These are phyloP conservation scores for Irpex sp. DNA, from an alignment of 1,284 basidiomycete genomes.

Conservation along the genomic window DNA sequence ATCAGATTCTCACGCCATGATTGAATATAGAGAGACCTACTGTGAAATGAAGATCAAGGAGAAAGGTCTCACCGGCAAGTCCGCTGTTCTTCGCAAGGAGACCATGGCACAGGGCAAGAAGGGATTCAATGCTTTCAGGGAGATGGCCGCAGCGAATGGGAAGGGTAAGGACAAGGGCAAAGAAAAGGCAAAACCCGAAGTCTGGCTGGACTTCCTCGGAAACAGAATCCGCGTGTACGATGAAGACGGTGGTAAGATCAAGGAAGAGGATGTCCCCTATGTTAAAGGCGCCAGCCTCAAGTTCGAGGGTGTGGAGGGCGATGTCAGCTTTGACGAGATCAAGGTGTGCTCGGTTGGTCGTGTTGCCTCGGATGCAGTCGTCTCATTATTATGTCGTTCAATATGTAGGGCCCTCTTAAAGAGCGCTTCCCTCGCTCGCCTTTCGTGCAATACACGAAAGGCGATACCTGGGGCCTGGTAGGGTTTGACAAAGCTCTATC, in stretches of 20 bases:
- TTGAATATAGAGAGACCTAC: conserved; percentile 70
- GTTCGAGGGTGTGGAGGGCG: conserved; percentile 68
- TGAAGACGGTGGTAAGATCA: conserved; percentile 63
- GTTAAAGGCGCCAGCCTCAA: conserved; percentile 72
- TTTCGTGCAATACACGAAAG: conserved; percentile 66
- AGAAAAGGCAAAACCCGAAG: conserved; percentile 47
- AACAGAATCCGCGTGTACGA: conserved; percentile 61
- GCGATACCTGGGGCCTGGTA: conserved; percentile 42
- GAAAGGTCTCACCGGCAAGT: conserved; percentile 79
- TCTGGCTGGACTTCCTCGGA: conserved; percentile 71
- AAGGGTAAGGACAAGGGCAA: conserved; percentile 36
- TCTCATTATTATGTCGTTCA: not conserved
- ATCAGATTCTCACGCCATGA: not conserved
- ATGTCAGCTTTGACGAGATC: conserved; percentile 66
- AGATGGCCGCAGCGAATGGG: conserved; percentile 56
- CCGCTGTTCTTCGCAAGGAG: conserved; percentile 52
- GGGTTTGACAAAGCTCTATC: conserved; percentile 57
- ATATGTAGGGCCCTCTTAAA: conserved; percentile 61
- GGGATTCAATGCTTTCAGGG: conserved; percentile 89
- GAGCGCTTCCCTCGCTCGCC: conserved; percentile 75
- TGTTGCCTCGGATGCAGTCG: not conserved
- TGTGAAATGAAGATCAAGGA: conserved; percentile 98
- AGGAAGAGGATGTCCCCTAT: conserved; percentile 68
- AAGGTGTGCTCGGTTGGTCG: conserved; percentile 43
- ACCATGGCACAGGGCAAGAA: conserved; percentile 44